phyloP scores from a whole-genome alignment of 2,329 filamentous ascomycete species.

The Clonostachys byssicola region DNA sequence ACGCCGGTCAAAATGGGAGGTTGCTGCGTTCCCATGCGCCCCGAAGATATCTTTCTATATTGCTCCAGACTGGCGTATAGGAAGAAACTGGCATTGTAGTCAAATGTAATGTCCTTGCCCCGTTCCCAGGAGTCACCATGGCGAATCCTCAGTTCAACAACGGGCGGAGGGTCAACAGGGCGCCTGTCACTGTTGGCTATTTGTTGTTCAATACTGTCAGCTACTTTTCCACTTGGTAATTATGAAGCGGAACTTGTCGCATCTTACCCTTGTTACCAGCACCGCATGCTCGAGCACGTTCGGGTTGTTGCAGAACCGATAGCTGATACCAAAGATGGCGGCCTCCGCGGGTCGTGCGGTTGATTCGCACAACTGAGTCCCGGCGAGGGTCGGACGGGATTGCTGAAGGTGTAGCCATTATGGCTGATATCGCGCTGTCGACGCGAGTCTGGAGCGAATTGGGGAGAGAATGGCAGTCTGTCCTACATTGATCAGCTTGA shows the following conservation, averaged over 20 bases:
- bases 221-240: too few relatives aligned
- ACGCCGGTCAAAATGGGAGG: constrained; percentile 89
- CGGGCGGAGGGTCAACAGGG: constrained; percentile 89
- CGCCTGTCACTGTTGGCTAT: constrained; percentile 65
- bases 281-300: constrained; percentile 90
- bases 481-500: too few relatives aligned
- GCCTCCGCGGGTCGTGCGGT: constrained; percentile 62
- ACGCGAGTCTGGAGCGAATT: too few relatives aligned
- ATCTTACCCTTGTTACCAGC: constrained; percentile 87
- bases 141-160: constrained; percentile 84
- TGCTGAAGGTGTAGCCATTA: constrained; percentile 23
- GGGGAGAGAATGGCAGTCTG: too few relatives aligned
- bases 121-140: constrained; percentile 60
- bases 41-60: constrained; percentile 77
- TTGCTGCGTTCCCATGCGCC: constrained; percentile 64
- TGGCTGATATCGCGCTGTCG: constrained; percentile 2
- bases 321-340: constrained; percentile 77
- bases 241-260: too few relatives aligned
- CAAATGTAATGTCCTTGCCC: constrained; percentile 74
- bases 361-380: constrained; percentile 40
- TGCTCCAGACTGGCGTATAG: constrained; percentile 89
- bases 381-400: constrained; percentile 19
- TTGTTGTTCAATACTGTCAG: background rate
- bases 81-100: constrained; percentile 97
- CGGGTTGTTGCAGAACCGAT: constrained; percentile 87